Evolutionary conservation across 2,329 filamentous ascomycete genomes (phyloP), one percentile per base, ranked within the genome.

Genomic region (Dryadomyces quercus-mongolicae): DNA sequence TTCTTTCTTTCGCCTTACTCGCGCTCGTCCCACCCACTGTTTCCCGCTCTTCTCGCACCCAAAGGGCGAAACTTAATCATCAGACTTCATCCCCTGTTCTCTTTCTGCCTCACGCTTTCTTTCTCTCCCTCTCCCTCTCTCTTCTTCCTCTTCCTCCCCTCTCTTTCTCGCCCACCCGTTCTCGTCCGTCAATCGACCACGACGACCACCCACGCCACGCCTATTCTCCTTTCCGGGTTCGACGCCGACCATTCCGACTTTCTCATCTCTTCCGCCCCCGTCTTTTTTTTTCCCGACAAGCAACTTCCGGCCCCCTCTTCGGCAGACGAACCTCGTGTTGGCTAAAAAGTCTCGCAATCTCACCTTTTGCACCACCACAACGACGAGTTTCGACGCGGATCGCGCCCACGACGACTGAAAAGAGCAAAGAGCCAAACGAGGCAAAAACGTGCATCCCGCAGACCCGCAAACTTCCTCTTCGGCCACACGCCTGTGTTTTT

Each of bases 1-100:
- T 44, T 34, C 9, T 48, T 43, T 25, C 36, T 47, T 20, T 47
- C 25, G 42, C 42, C 42, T 44, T 44, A 18, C 42, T 18, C 13
- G 18, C 42, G n/a, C 42, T 20, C 16, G 53, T 52, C 53, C 47
- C 45, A 18, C 45, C 25, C 21, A 18, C 42, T 46, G 50, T 50
- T 21, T 44, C 42, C 49, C 31, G 36, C 50, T 44, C 42, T 44
- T 40, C 55, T 22, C 8, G 25, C 43, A 44, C 31, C 50, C 44
- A 44, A 52, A 53, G 34, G 46, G 54, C 52, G 44, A 54, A 51
- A 54, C 57, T 58, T 55, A 57, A 57, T 57, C 55, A 58, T 58
- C 57, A 55, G 55, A 50, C 53, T 49, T 50, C 54, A 55, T 55
- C 54, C 43, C 47, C 46, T 51, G 50, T 45, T 22, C 44, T 21